Base-by-base conservation (phyloP, 768 basidiomycete genomes). In the Pilatotrama ljubarskyi region DNA sequence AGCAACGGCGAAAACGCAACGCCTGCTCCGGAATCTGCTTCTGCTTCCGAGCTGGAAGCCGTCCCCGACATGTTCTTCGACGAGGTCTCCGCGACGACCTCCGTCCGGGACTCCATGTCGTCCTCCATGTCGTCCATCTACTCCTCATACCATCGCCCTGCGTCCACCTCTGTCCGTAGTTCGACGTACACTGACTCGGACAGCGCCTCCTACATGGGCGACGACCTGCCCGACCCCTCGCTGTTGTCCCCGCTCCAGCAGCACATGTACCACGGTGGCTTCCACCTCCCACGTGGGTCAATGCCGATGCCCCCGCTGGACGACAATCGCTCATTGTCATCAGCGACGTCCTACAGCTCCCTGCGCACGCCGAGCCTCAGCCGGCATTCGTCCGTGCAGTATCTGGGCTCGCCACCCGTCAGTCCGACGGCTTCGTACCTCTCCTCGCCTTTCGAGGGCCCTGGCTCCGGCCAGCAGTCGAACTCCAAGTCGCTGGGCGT, bases 311-410 rank as follows among this genome's bases (percentile, higher is more conserved):
- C 73, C 22, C 71, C 74, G 41, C 73, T 75, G 54, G 77, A 77
- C 50, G 79, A 81, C 58, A 77, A 76, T n/a, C 80, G 80, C n/a
- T 80, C 82, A 10, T 72, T 83, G 50, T 64, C 68, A 20, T 67
- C 68, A 2, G 70, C 72, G n/a, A 59, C 69, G 15, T 72, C 73
- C 25, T 67, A 63, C 51, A 74, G 66, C 58, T 71, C 74, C 8
- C 36, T 70, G 49, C 61, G 64, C 63, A 58, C 72, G 42, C 59
- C 73, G 38, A 53, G 66, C 59, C 61, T 66, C 37, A 68, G 70
- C 58, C 64, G 69, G n/a, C 40, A 61, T 18, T 59, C 69, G 24
- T 69, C 68, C 13, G 49, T 80, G 77, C 26, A 70, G 64, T 41
- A 69, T 35, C 68, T 69, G 67, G 32, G 59, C 63, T 62, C 65